Base-by-base conservation (phyloP, 2,329 filamentous ascomycete genomes). In the Colletotrichum acutatum region DNA sequence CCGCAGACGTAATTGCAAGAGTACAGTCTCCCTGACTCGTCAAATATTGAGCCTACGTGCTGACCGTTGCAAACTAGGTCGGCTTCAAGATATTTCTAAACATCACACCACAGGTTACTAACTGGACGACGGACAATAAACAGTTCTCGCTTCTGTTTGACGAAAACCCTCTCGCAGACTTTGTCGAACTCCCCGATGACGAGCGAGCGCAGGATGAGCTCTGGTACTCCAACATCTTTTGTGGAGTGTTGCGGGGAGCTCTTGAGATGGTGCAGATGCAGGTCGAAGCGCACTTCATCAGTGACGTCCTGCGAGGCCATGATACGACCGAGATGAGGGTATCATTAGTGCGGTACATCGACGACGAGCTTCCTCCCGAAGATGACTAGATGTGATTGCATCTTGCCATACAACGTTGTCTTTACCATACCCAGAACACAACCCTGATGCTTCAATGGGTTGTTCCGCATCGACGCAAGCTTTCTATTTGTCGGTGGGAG, bases 191-290 rank as follows among this genome's bases (percentile, higher is more conserved):
- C 56, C 97, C 97, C 0, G 97, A 99, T 80, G 97, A 99, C 83
- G 97, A 95, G 64, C 90, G 95, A 75, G 95, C 97, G 4, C 97
- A 99, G 83, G 95, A 98, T 79, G 96, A 98, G 84, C 86, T 99
- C 52, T 99, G 97, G 97, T 99, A 97, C 83, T 98, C 95, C 5
- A 99, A 98, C 83, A 97, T 99, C 70, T 89, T 98, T 56, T 98
- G 97, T 78, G 97, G 97, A 56, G 94, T 99, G 56, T 86, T 99
- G 74, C 89, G 97, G 77, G 97, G 97, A 16, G 93, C 96, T 1
- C 83, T 99, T 72, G 97, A 99, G 83, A 99, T 99, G 97, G 96
- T 98, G 79, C 96, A 98, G 89, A 98, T 98, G 95, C 97, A 98
- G 83, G 95, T 98, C 4, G 96, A 99, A 81, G 95, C 95, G 59